Evolutionary conservation across 2,329 filamentous ascomycete genomes (phyloP).

Genomic region (Xylariaceae sp.): DNA sequence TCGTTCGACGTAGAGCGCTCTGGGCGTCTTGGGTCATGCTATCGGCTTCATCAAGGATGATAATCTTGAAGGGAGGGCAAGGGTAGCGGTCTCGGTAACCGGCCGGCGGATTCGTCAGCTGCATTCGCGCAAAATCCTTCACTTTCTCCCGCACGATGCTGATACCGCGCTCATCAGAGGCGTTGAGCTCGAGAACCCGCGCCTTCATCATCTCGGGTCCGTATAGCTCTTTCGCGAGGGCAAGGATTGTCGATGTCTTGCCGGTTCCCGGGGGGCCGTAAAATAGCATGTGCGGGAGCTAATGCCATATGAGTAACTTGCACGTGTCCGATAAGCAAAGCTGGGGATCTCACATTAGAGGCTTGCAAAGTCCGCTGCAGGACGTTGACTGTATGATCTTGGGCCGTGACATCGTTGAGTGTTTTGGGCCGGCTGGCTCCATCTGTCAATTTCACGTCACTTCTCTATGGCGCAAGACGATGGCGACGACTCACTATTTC

Average conservation of each 20-base stretch:
- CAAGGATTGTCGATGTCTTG: conserved; percentile 96
- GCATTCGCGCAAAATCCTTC: conserved; percentile 95
- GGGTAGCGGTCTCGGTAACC: conserved; percentile 69
- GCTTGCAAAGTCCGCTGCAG: conserved; percentile 90
- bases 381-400: conserved; percentile 94
- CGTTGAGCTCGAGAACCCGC: conserved; percentile 97
- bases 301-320: conserved; percentile 5
- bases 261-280: conserved; percentile 96
- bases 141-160: conserved; percentile 96
- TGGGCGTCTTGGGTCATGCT: conserved; percentile 99
- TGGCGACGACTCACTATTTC: conserved; percentile 71
- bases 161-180: conserved; percentile 97
- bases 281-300: conserved; percentile 98
- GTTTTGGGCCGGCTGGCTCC: conserved; percentile 77
- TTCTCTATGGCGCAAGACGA: not conserved
- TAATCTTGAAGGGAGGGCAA: conserved; percentile 97
- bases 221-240: conserved; percentile 94
- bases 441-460: conserved; percentile 29
- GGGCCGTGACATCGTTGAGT: conserved; percentile 89
- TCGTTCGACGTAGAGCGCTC: conserved; percentile 84
- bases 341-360: conserved; percentile 62
- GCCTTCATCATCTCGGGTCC: conserved; percentile 89
- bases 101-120: conserved; percentile 76
- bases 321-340: not conserved
- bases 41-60: conserved; percentile 96